phyloP scores from a whole-genome alignment of 768 basidiomycete species.

The Trametes punicea region DNA sequence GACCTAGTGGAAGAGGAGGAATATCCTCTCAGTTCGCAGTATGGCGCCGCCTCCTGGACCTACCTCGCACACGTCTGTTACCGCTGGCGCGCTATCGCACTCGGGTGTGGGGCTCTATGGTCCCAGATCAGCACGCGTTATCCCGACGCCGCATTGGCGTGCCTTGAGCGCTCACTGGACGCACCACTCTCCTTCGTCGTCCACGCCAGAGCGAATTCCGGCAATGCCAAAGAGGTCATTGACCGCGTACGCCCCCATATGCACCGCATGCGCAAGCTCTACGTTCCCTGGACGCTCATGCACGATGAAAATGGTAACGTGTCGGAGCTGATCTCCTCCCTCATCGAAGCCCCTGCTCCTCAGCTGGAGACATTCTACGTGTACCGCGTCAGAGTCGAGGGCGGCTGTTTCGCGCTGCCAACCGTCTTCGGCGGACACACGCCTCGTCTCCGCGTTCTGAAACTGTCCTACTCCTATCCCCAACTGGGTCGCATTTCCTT shows the following conservation, averaged over 20 bases:
- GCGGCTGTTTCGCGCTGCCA: slow-evolving; percentile 22
- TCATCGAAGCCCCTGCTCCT: slow-evolving; percentile 23
- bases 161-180: slow-evolving; percentile 27
- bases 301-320: slow-evolving; percentile 19
- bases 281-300: slow-evolving; percentile 24
- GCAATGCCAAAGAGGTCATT: slow-evolving; percentile 18
- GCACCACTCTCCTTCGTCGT: slow-evolving; percentile 27
- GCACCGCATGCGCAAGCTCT: slow-evolving; percentile 24
- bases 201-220: slow-evolving; percentile 6
- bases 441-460: slow-evolving; percentile 22
- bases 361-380: slow-evolving; percentile 25
- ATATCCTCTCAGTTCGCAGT: slow-evolving; percentile 15
- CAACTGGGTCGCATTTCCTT: slow-evolving; percentile 16
- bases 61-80: slow-evolving; percentile 27
- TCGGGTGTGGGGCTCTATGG: slow-evolving; percentile 25
- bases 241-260: slow-evolving; percentile 21
- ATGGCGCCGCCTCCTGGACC: slow-evolving; percentile 25
- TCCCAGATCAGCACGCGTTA: slow-evolving; percentile 27
- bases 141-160: slow-evolving; percentile 23
- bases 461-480: slow-evolving; percentile 22
- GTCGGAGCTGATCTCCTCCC: slow-evolving; percentile 15
- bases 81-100: slow-evolving; percentile 24
- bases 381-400: slow-evolving; percentile 18
- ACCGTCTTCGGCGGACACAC: slow-evolving; percentile 24
- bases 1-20: slow-evolving; percentile 20